phyloP scores from a whole-genome alignment of 2,329 filamentous ascomycete species.

The Geoglossum cookeanum region DNA sequence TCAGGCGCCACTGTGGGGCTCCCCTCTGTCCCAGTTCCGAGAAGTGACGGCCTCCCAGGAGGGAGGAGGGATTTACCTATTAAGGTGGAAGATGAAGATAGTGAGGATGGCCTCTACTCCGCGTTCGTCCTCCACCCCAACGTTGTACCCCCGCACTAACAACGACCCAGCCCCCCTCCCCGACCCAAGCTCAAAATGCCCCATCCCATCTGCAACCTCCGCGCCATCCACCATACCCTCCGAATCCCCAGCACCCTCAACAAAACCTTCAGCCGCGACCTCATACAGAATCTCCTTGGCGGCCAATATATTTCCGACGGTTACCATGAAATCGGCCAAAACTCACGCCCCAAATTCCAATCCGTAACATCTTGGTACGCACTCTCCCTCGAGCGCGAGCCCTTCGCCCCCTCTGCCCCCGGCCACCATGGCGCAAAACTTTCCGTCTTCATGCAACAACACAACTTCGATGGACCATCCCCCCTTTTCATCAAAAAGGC shows the following conservation, averaged over 20 bases:
- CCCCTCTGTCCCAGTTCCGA: too few species aligned
- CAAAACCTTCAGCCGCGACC: not conserved
- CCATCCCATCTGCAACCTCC: too few species aligned
- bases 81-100: too few species aligned
- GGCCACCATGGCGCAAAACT: not conserved
- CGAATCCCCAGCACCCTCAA: not conserved
- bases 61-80: too few species aligned
- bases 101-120: too few species aligned
- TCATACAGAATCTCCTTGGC: not conserved
- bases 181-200: too few species aligned
- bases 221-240: too few species aligned
- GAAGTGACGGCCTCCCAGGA: too few species aligned
- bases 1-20: too few species aligned
- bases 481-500: not conserved
- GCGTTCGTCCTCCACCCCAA: too few species aligned
- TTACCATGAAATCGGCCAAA: not conserved
- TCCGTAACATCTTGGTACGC: not conserved
- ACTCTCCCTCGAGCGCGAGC: not conserved
- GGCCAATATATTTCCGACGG: not conserved
- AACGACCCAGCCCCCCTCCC: too few species aligned
- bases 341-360: not conserved
- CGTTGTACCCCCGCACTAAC: too few species aligned
- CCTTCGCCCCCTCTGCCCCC: not conserved
- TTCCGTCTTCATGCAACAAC: not conserved
- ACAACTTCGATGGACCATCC: not conserved